Conservation (phyloP, 139 green algal species). For the Auxenochlorella pyrenoidosa region DNA sequence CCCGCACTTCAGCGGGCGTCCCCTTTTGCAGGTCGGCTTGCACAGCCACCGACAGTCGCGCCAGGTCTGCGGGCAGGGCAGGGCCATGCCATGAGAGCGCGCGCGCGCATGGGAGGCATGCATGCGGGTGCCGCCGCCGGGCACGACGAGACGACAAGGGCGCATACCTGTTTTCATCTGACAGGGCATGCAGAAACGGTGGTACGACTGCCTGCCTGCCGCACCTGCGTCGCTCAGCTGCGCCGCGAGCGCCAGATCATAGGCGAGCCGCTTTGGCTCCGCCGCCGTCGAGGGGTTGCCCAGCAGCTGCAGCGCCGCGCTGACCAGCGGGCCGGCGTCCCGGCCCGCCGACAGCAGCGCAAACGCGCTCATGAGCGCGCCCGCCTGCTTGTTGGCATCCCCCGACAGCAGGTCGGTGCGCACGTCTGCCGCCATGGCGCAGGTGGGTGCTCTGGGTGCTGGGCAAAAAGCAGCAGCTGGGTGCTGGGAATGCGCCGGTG, state of each 20-base stretch:
- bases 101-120: background rate
- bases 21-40: slow-evolving; percentile 21
- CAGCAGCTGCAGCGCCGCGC: slow-evolving; percentile 32
- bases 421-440: slow-evolving; percentile 26
- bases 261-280: slow-evolving; percentile 20
- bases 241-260: slow-evolving; percentile 36
- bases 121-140: no score
- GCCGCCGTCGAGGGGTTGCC: slow-evolving; percentile 22
- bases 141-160: no score
- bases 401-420: slow-evolving; percentile 28
- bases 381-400: slow-evolving; percentile 33
- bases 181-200: no score
- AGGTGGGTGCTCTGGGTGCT: background rate
- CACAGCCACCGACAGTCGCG: slow-evolving; percentile 25
- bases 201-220: no score
- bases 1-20: slow-evolving; percentile 22
- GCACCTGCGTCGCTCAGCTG: slow-evolving; percentile 25
- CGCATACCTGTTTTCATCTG: no score
- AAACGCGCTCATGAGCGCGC: slow-evolving; percentile 33
- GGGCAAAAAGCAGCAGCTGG: no score
- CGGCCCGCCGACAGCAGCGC: slow-evolving; percentile 33
- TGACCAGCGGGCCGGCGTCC: background rate
- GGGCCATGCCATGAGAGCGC: no score
- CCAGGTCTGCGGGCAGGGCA: slow-evolving; percentile 17
- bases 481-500: no score